Evolutionary conservation across 306 rosid genomes (phyloP), one percentile per base, ranked within the genome.

Genomic region (Citrullus mucosospermus): DNA sequence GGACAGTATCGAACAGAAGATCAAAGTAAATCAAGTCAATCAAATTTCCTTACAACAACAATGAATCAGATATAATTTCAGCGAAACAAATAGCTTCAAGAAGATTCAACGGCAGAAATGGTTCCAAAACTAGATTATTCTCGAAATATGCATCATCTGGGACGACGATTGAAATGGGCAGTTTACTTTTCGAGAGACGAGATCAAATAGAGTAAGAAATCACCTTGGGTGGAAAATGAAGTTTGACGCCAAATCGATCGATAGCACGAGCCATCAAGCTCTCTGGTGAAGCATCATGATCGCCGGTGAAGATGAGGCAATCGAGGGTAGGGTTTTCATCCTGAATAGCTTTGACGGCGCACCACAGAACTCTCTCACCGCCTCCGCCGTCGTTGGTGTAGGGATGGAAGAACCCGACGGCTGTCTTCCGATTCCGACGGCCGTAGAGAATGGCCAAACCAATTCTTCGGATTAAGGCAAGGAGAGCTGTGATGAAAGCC

Each of bases 361-460:
- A 92, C 99, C 99, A 95, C 6, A 95, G 84, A 13, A 95, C 97
- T 76, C 96, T 83, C 79, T 95, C 99, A 6, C 99, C 93, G 12
- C 97, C 99, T 53, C 96, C 97, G 10, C 96, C 97, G 44, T 90
- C 96, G 80, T 92, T 92, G 81, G 99, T 92, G 86, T 85, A 95
- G 5, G 97, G 99, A 71, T 95, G 97, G 88, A 95, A 92, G 92
- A 92, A 95, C 2, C 86, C 97, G n/a, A 95, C 83, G 30, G 93
- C 95, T 36, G 48, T 84, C 78, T 88, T 88, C 50, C 89, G 86
- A 80, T 43, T 88, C 56, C 81, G 53, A 44, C 93, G 82, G 18
- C 88, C 85, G 54, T 78, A 71, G 78, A 82, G 59, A 9, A 82
- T 60, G 8, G 66, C 75, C 32, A 44, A 59, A 48, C 80, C 38